Evolutionary conservation across 2,329 filamentous ascomycete species (phyloP).

Genomic region (Epichloe elymi): DNA sequence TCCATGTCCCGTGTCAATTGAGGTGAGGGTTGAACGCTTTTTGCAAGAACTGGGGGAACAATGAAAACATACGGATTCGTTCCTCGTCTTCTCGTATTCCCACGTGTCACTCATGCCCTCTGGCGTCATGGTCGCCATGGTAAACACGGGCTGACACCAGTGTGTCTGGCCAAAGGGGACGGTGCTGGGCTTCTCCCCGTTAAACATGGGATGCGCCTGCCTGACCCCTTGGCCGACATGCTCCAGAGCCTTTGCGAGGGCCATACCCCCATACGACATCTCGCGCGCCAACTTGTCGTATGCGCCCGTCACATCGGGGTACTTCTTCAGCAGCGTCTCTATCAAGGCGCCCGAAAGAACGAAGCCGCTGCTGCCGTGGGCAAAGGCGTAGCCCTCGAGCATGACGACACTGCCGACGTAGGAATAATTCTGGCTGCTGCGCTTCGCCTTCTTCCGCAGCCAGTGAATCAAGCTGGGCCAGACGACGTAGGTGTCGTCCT

Average conservation of each 20-base stretch:
- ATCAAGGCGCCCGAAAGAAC: slow-evolving; percentile 39
- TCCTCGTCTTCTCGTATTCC: slow-evolving; percentile 38
- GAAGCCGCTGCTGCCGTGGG: slow-evolving; percentile 46
- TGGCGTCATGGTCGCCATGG: slow-evolving; percentile 41
- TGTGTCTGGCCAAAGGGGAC: slow-evolving; percentile 33
- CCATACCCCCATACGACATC: slow-evolving; percentile 39
- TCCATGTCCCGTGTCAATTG: neutral
- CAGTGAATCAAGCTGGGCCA: slow-evolving; percentile 40
- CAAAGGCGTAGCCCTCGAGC: slow-evolving; percentile 32
- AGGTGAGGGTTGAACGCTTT: no score
- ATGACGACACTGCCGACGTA: slow-evolving; percentile 40
- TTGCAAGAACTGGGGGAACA: neutral
- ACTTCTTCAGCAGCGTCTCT: slow-evolving; percentile 29
- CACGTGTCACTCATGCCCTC: slow-evolving; percentile 39
- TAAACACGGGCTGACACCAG: slow-evolving; percentile 45
- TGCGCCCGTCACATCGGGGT: slow-evolving; percentile 28
- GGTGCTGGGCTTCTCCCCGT: slow-evolving; percentile 40
- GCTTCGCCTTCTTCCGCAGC: slow-evolving; percentile 30
- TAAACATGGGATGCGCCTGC: slow-evolving; percentile 38
- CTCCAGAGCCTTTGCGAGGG: slow-evolving; percentile 34
- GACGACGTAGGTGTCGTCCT: slow-evolving; percentile 45
- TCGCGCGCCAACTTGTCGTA: slow-evolving; percentile 32
- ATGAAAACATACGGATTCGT: slow-evolving; percentile 24
- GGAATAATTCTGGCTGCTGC: slow-evolving; percentile 26
- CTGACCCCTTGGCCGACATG: slow-evolving; percentile 30